Evolutionary conservation across 371 early-diverging fungal genomes (phyloP).

Genomic region (Dentiscutata heterogama): DNA sequence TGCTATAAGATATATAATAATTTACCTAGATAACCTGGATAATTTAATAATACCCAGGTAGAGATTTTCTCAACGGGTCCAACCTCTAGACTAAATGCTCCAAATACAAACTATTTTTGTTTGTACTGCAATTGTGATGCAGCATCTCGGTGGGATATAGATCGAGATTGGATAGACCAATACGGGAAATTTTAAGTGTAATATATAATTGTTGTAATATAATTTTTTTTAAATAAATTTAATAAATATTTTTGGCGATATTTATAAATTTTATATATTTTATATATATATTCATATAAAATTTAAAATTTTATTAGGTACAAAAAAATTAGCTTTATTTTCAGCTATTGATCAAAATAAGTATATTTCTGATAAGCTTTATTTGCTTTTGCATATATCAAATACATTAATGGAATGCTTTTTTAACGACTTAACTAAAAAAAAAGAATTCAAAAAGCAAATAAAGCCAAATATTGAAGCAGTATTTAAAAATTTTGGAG

Average conservation of each 20-base stretch:
- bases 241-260: neutral
- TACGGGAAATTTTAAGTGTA: neutral
- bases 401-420: conserved; percentile 18
- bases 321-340: neutral
- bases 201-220: neutral
- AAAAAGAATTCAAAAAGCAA: conserved; percentile 6
- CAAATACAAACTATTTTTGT: neutral
- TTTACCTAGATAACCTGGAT: too few species aligned
- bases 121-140: neutral
- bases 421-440: conserved; percentile 13
- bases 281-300: neutral
- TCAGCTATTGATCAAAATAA: neutral
- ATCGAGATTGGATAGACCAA: neutral
- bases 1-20: too few species aligned
- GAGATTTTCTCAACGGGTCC: too few species aligned
- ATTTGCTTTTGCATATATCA: conserved; percentile 1
- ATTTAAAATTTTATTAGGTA: neutral
- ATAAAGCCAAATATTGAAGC: conserved; percentile 9
- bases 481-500: neutral
- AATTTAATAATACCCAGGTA: too few species aligned
- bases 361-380: neutral
- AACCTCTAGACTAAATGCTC: neutral
- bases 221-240: too few species aligned
- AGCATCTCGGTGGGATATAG: neutral
- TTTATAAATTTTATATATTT: too few species aligned